Base-by-base conservation (phyloP, 75 land plant genomes). In the Sequoiadendron giganteum region DNA sequence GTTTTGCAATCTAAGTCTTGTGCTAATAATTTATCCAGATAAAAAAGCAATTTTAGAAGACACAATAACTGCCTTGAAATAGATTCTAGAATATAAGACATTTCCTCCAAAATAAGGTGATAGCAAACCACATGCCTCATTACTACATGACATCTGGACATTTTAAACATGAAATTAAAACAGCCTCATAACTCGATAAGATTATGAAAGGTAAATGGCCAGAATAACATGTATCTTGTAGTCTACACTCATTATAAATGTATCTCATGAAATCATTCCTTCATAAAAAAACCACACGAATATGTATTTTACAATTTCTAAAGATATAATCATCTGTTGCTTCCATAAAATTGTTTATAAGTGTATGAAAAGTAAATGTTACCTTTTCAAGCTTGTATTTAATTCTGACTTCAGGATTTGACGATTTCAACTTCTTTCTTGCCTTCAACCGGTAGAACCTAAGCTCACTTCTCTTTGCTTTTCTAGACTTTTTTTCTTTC, bases 361-460 rank as follows among this genome's bases (percentile, higher is more conserved):
- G 56, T 10, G 2, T 10, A 85, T n/a, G 15, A 19, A n/a, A 32
- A 38, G 40, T 45, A 54, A 21, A 77, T 48, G 88, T 30, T 52
- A 92, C 95, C 95, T 94, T 94, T 84, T 92, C 95, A 82, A 93
- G 94, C 78, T 92, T 93, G 86, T 94, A 93, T 80, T 93, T 88
- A 83, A 94, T 94, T 76, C 95, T 88, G 85, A 94, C 93, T 94
- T 93, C 95, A 36, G 95, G 95, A 89, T 94, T 93, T 36, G 93
- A 90, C 85, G 95, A 94, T 30, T 86, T 92, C 93, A 93, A 90
- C 91, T 94, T 94, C 94, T 92, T 94, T 83, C 91, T 94, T 9
- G 95, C 94, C 84, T 91, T 94, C 42, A 94, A 78, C 16, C 94
- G 89, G 75, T 89, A 94, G 54, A 93, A 90, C 65, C 92, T 89